These are phyloP conservation scores for Chrysosporium queenslandicum DNA, from an alignment of 2,329 filamentous ascomycete genomes.

Conservation along the genomic window DNA sequence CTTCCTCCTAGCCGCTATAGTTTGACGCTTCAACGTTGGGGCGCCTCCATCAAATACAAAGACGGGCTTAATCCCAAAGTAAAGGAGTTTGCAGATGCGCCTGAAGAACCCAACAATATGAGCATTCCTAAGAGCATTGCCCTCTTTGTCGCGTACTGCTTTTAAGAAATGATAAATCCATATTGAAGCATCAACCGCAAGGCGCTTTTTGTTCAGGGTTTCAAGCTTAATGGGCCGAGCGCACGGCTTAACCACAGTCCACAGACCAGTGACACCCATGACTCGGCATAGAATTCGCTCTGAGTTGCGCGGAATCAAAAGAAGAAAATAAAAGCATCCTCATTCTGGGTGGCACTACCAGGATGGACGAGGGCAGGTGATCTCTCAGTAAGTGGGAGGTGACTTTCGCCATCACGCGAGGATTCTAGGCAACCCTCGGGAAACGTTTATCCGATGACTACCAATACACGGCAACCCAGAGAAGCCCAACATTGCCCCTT, in stretches of 20 bases:
- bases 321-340: neutral
- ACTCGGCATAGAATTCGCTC: neutral
- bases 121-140: conserved; percentile 88
- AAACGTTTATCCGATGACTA: too few species aligned
- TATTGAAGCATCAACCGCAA: conserved; percentile 95
- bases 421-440: too few species aligned
- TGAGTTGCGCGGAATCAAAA: neutral
- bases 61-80: conserved; percentile 90
- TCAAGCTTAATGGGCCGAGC: conserved; percentile 93
- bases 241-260: conserved; percentile 91
- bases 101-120: conserved; percentile 98
- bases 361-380: too few species aligned
- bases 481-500: too few species aligned
- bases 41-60: conserved; percentile 98
- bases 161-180: conserved; percentile 99
- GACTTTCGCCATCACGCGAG: too few species aligned
- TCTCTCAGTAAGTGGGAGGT: too few species aligned
- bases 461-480: too few species aligned
- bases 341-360: too few species aligned
- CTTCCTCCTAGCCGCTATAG: conserved; percentile 66
- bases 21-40: conserved; percentile 80
- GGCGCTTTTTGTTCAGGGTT: conserved; percentile 87
- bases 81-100: conserved; percentile 92
- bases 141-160: conserved; percentile 95
- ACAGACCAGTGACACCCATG: conserved; percentile 98